Evolutionary conservation across 345 rosid species (phyloP), one percentile per base, ranked within the genome.

Genomic region (Noccaea caerulescens): DNA sequence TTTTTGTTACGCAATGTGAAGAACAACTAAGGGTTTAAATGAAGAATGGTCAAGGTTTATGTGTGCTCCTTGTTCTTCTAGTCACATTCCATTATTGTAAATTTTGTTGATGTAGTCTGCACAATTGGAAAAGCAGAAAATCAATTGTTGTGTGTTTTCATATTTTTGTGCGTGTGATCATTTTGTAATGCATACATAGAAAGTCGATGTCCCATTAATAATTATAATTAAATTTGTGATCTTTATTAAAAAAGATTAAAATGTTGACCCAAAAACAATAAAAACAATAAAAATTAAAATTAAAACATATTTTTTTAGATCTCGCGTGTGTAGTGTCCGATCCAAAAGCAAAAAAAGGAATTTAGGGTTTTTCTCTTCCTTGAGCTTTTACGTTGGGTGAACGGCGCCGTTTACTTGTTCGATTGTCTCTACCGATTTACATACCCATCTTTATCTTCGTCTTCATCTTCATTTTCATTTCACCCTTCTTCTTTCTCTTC

Each of bases 321-420:
- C 4, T 27, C 30, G 30, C 30, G 30, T 27, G 30, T 27, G 30
- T 27, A 27, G 30, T 64, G 72, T 73, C 72, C 61, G 72, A 74
- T 66, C 67, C 52, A 51, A 10, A 60, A 69, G 65, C 14, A 33
- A 69, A 57, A 11, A 7, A 43, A 57, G 18, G n/a, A 47, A 63
- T 36, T 73, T 73, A 73, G 81, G 81, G 81, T 78, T 78, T 72
- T 68, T 53, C 69, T 67, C 69, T 66, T 30, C 8, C 27, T 23
- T 55, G 47, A 71, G 63, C 67, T 58, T 59, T 46, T 51, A 45
- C 69, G 53, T 76, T 63, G 75, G 32, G 25, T 56, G 44, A 69
- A 76, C 80, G 67, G 54, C 64, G 53, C 69, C 73, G 60, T 72
- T 72, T 69, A 72, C 46, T 76, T 54, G 39, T 71, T 71, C 46